Percentiles rank a stretch among this genome's conserved stretches.
phyloP scores from a whole-genome alignment of 1,284 basidiomycete genomes.

The Leccinum pseudoinsigne region DNA sequence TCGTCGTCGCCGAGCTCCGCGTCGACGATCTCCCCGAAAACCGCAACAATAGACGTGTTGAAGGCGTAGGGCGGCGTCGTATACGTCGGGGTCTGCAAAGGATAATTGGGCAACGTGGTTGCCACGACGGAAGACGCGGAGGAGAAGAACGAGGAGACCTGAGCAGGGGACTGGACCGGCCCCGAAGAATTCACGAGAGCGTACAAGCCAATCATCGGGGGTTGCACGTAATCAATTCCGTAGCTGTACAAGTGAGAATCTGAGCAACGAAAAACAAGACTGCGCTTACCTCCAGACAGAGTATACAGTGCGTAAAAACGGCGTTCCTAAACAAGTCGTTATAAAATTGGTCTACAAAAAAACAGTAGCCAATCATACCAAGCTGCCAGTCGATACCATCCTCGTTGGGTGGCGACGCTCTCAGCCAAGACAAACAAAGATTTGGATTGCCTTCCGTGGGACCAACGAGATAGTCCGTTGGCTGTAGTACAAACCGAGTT shows the following conservation, averaged over 20 bases:
- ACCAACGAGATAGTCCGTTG: slow-evolving; percentile 83
- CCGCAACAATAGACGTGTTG: slow-evolving; percentile 62
- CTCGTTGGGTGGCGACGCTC: slow-evolving; percentile 60
- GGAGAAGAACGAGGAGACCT: slow-evolving; percentile 57
- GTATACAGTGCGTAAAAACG: slow-evolving; percentile 83
- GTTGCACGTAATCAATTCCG: slow-evolving; percentile 69
- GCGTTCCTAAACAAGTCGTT: slow-evolving; percentile 46
- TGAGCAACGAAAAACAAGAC: slow-evolving; percentile 3
- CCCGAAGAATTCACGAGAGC: slow-evolving; percentile 49
- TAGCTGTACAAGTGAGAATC: slow-evolving; percentile 45
- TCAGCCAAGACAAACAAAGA: slow-evolving; percentile 83
- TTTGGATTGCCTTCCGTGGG: slow-evolving; percentile 62
- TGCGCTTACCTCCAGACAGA: slow-evolving; percentile 70
- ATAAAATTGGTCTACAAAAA: background rate
- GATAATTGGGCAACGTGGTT: slow-evolving; percentile 76
- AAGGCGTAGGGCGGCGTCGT: slow-evolving; percentile 70
- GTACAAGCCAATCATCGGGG: slow-evolving; percentile 75
- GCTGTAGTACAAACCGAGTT: slow-evolving; percentile 49
- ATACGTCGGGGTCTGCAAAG: slow-evolving; percentile 66
- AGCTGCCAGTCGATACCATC: slow-evolving; percentile 90
- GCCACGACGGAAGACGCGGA: slow-evolving; percentile 62
- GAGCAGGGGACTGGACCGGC: slow-evolving; percentile 39
- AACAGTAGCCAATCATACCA: slow-evolving; percentile 37
- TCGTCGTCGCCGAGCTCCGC: slow-evolving; percentile 58
- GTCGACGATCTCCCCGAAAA: slow-evolving; percentile 51